phyloP scores from a whole-genome alignment of 202 grass and related monocot genomes.

The Brachypodium distachyon region DNA sequence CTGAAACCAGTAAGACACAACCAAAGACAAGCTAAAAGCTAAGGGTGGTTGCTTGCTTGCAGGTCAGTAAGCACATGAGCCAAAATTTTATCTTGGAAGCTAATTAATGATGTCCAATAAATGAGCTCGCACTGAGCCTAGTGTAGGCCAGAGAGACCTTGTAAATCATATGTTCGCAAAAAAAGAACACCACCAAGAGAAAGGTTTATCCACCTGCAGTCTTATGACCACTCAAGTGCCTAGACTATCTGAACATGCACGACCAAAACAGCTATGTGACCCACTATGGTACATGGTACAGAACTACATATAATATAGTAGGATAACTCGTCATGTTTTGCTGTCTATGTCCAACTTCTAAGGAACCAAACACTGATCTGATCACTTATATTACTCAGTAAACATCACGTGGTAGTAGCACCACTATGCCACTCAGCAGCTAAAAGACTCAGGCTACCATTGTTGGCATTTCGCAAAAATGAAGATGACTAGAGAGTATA shows the following conservation, averaged over 20 bases:
- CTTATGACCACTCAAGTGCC: not conserved
- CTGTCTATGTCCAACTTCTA: not conserved
- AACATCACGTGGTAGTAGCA: not conserved
- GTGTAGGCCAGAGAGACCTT: not conserved
- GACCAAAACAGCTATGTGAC: not conserved
- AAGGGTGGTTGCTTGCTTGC: not conserved
- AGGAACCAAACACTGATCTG: not conserved
- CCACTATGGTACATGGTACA: not conserved
- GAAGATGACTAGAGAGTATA: not conserved
- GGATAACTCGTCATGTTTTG: not conserved
- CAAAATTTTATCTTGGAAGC: not conserved
- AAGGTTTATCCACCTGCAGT: not conserved
- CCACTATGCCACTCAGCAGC: not conserved
- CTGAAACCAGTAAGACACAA: not conserved
- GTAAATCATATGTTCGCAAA: not conserved
- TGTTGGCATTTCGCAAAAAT: not conserved
- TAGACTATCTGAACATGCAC: not conserved
- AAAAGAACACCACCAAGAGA: not conserved
- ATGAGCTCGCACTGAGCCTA: not conserved
- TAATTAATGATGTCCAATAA: not conserved
- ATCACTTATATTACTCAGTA: not conserved
- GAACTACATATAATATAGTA: conserved; percentile 1
- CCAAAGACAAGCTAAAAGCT: not conserved
- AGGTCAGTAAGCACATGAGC: not conserved
- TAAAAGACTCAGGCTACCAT: not conserved